Percentiles rank a stretch among this genome's conserved stretches.
These are phyloP conservation scores for Colletotrichum paranaense DNA, from an alignment of 2,329 filamentous ascomycete species.

Conservation along the genomic window DNA sequence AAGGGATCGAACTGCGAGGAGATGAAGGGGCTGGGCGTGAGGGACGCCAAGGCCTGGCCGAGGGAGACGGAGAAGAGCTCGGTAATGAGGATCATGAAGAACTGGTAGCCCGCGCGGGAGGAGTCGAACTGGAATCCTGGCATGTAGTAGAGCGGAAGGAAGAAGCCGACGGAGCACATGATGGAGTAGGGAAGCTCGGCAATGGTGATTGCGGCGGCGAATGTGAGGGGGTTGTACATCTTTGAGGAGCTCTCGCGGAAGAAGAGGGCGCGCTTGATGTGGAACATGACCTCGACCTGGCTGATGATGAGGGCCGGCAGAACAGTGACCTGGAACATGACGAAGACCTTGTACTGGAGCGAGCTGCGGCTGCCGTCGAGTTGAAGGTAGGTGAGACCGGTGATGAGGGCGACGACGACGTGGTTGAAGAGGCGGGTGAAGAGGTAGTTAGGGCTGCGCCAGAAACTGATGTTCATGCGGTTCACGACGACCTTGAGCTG, in stretches of 20 bases:
- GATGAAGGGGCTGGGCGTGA: slow-evolving; percentile 84
- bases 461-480: slow-evolving; percentile 83
- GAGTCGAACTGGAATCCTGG: slow-evolving; percentile 75
- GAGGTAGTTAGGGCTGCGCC: slow-evolving; percentile 88
- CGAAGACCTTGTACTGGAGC: slow-evolving; percentile 87
- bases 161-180: slow-evolving; percentile 84
- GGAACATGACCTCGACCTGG: slow-evolving; percentile 87
- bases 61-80: slow-evolving; percentile 87
- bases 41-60: slow-evolving; percentile 79
- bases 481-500: slow-evolving; percentile 81
- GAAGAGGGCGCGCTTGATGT: slow-evolving; percentile 82
- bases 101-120: slow-evolving; percentile 83
- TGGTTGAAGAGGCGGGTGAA: slow-evolving; percentile 91
- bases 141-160: slow-evolving; percentile 86
- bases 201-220: slow-evolving; percentile 80
- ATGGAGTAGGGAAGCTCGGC: slow-evolving; percentile 88
- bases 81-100: slow-evolving; percentile 85
- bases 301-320: slow-evolving; percentile 85
- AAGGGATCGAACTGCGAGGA: slow-evolving; percentile 85
- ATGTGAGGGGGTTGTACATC: slow-evolving; percentile 85
- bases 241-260: slow-evolving; percentile 89
- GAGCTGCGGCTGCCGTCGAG: slow-evolving; percentile 80
- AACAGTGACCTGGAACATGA: slow-evolving; percentile 90
- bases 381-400: slow-evolving; percentile 82
- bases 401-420: slow-evolving; percentile 80